Evolutionary conservation across 2,329 filamentous ascomycete species (phyloP).

Genomic region (Fusarium phyllophilum): DNA sequence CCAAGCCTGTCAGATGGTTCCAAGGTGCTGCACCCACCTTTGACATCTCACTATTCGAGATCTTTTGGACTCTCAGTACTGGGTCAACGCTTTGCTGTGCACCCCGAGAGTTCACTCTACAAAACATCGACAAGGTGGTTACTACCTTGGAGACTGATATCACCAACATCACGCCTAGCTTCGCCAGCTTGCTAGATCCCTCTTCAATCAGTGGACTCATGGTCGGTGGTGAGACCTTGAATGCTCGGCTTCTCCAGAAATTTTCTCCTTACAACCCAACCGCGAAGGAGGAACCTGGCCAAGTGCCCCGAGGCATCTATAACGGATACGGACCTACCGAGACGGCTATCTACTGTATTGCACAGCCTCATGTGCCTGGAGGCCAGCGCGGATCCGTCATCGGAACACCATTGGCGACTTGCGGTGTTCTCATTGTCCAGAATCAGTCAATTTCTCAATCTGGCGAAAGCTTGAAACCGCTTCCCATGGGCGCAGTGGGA

Average conservation of each 20-base stretch:
- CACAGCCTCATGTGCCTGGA: not conserved
- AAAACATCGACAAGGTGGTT: constrained; percentile 19
- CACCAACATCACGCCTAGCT: constrained; percentile 21
- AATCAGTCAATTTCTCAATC: not conserved
- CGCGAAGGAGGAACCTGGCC: rapidly evolving
- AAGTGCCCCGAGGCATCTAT: constrained; percentile 1
- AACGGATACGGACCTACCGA: constrained; percentile 23
- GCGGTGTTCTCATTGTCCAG: not conserved
- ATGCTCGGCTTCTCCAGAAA: constrained; percentile 1
- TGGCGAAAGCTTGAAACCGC: not conserved
- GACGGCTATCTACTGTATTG: constrained; percentile 21
- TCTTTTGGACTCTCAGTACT: constrained; percentile 14
- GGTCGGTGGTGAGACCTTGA: constrained; percentile 29
- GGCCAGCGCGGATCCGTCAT: constrained; percentile 13
- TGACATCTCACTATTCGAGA: constrained; percentile 25
- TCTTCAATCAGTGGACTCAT: not conserved
- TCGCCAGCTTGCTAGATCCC: constrained; percentile 14
- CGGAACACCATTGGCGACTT: not conserved
- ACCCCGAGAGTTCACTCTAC: not conserved
- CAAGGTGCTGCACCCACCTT: constrained; percentile 21
- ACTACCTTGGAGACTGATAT: constrained; percentile 4
- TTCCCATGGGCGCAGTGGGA: constrained; percentile 12
- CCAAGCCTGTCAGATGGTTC: constrained; percentile 12
- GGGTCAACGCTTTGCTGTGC: constrained; percentile 25
- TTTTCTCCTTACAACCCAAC: not conserved